These are phyloP conservation scores for Pelargonium nanum DNA, from an alignment of 345 rosid species.

Conservation along the genomic window DNA sequence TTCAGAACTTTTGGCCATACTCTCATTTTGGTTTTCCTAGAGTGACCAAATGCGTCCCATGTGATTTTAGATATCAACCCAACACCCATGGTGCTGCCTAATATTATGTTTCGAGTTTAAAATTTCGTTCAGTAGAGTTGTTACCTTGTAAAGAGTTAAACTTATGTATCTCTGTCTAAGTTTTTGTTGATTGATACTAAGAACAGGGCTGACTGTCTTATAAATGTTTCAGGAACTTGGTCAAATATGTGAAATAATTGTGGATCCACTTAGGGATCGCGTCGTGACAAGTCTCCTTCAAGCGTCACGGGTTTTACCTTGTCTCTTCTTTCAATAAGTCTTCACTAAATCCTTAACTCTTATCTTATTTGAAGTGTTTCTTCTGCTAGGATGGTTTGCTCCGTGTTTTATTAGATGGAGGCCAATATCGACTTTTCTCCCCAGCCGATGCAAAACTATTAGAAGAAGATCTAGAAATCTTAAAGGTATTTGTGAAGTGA, in stretches of 20 bases:
- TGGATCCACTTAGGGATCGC: constrained; percentile 88
- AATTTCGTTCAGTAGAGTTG: too few species aligned
- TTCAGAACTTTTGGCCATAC: too few species aligned
- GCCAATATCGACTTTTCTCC: constrained; percentile 53
- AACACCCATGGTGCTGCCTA: too few species aligned
- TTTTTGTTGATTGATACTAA: neutral
- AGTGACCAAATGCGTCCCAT: too few species aligned
- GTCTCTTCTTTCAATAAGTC: constrained; percentile 1
- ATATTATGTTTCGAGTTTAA: too few species aligned
- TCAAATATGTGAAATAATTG: constrained; percentile 66
- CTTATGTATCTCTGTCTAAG: too few species aligned
- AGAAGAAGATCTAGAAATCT: constrained; percentile 76
- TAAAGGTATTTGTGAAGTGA: constrained; percentile 47
- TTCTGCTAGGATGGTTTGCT: constrained; percentile 71
- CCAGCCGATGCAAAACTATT: constrained; percentile 63
- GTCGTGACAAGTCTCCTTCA: constrained; percentile 90
- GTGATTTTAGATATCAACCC: too few species aligned
- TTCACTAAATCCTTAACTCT: constrained; percentile 9
- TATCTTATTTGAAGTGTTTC: constrained; percentile 10
- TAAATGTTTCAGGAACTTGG: constrained; percentile 61
- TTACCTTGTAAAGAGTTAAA: too few species aligned
- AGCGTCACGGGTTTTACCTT: constrained; percentile 63
- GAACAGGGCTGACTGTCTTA: neutral
- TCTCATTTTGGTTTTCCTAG: too few species aligned
- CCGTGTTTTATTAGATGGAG: constrained; percentile 85